A percentile compares a stretch with the other conserved stretches of the same genome.
phyloP scores from a whole-genome alignment of 345 rosid genomes.

The Physaria fendleri region DNA sequence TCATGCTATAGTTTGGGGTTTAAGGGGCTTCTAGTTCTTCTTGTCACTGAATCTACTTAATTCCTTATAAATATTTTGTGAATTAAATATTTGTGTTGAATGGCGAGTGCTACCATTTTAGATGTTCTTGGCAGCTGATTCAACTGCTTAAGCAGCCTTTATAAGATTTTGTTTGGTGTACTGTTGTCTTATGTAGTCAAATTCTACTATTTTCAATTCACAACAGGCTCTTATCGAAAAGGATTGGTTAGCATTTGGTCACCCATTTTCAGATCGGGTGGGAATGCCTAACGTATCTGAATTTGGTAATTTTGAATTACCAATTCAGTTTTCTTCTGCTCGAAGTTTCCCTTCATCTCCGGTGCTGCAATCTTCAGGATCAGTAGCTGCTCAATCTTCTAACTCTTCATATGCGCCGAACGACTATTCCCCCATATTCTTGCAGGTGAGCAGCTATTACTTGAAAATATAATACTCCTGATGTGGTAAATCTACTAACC shows the following conservation, averaged over 20 bases:
- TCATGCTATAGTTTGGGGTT: neutral
- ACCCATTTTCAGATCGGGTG: constrained; percentile 90
- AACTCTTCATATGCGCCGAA: constrained; percentile 72
- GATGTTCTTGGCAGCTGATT: constrained; percentile 1
- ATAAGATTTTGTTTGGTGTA: constrained; percentile 10
- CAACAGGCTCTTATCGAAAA: constrained; percentile 89
- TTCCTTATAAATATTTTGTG: neutral
- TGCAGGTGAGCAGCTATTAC: constrained; percentile 53
- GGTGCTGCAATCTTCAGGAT: constrained; percentile 58
- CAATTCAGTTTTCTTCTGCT: constrained; percentile 61
- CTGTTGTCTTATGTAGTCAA: constrained; percentile 10
- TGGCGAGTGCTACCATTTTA: constrained; percentile 1
- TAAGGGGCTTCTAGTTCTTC: neutral
- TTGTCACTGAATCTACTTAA: constrained; percentile 6
- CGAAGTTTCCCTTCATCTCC: constrained; percentile 75
- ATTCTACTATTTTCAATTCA: constrained; percentile 9
- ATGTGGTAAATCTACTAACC: neutral
- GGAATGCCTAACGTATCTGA: constrained; percentile 80
- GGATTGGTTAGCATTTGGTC: constrained; percentile 99
- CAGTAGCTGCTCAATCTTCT: constrained; percentile 55
- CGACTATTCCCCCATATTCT: constrained; percentile 87
- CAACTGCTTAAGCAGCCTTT: constrained; percentile 1
- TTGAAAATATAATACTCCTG: constrained; percentile 1
- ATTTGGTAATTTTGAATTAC: constrained; percentile 50
- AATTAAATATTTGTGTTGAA: neutral